Percentiles rank a stretch among this genome's conserved stretches.
These are phyloP conservation scores for Arachnopeziza araneosa DNA, from an alignment of 2,329 filamentous ascomycete genomes.

Conservation along the genomic window DNA sequence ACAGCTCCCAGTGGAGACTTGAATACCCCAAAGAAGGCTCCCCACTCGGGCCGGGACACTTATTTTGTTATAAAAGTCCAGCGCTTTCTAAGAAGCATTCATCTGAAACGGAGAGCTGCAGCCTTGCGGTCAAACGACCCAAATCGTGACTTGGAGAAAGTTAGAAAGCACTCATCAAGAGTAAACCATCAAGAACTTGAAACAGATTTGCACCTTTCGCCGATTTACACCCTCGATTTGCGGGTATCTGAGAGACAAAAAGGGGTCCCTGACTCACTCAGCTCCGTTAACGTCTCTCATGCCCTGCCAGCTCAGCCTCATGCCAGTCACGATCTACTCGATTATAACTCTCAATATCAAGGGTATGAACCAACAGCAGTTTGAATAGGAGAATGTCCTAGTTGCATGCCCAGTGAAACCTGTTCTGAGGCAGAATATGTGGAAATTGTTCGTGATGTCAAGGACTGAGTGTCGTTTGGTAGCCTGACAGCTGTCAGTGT, in stretches of 20 bases:
- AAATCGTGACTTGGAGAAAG: not conserved
- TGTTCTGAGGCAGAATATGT: not conserved
- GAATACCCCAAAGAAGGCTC: not conserved
- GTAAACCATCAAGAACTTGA: not conserved
- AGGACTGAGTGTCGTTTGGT: not conserved
- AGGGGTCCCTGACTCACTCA: not conserved
- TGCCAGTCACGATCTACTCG: not conserved
- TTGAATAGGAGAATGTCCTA: not conserved
- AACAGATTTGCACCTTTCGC: not conserved
- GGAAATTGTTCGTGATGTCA: not conserved
- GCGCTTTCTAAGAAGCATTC: not conserved
- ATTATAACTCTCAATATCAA: not conserved
- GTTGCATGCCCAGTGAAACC: not conserved
- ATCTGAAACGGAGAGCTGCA: not conserved
- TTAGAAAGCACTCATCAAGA: not conserved
- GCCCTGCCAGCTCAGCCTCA: not conserved
- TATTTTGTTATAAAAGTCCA: not conserved
- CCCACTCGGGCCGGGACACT: not conserved
- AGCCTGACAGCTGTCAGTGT: not conserved
- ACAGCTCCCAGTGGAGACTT: no score
- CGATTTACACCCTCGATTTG: not conserved
- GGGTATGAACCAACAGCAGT: not conserved
- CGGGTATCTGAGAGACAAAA: not conserved
- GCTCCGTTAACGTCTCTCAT: not conserved
- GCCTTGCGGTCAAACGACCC: not conserved